Conservation (phyloP, 23 red algal species). For the Gracilaria vermiculophylla region DNA sequence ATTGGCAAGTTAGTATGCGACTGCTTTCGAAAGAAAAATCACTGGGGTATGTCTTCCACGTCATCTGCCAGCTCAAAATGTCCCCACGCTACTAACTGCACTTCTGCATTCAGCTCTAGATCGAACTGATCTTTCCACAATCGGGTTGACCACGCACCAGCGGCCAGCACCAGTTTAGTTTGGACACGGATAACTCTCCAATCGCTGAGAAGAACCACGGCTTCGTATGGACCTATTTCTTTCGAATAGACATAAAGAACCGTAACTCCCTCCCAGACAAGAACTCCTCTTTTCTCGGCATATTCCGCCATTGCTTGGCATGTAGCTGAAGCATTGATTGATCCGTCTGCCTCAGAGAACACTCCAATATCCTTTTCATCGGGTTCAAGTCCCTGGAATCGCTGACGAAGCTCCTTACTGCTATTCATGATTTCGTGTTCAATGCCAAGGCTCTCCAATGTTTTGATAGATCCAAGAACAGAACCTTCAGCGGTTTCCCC, state of each 20-base stretch:
- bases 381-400: background rate
- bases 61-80: conserved; percentile 13
- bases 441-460: background rate
- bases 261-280: background rate
- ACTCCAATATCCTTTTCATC: background rate
- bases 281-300: background rate
- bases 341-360: background rate
- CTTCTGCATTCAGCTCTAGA: background rate
- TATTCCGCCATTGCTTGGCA: background rate
- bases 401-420: background rate
- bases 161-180: conserved; percentile 1
- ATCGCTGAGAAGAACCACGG: background rate
- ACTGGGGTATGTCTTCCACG: background rate
- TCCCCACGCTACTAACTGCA: conserved; percentile 21
- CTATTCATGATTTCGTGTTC: background rate
- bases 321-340: background rate
- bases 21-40: background rate
- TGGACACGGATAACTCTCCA: background rate
- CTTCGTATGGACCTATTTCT: background rate
- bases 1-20: background rate
- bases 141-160: no score
- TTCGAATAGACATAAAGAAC: background rate
- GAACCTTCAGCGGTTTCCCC: conserved; percentile 13
- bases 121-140: conserved; percentile 20
- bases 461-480: background rate